These are phyloP conservation scores for Phytophthora pluvialis DNA, from an alignment of 352 stramenopile genomes.

Conservation along the genomic window DNA sequence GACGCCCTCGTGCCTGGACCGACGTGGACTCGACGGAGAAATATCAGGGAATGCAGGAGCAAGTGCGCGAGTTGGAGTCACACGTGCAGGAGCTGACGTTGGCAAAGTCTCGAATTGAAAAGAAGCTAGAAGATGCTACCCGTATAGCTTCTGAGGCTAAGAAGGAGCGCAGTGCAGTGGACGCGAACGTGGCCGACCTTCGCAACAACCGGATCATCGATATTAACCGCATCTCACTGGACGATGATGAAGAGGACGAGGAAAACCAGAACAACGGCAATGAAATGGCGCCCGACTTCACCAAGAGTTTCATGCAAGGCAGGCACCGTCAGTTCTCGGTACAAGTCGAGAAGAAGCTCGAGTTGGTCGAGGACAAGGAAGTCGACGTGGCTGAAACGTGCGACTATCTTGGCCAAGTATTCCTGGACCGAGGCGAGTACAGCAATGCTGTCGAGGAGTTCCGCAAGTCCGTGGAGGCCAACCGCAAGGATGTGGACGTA, in stretches of 20 bases:
- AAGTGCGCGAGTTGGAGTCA: constrained; percentile 71
- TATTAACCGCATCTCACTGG: constrained; percentile 67
- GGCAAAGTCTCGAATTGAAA: constrained; percentile 59
- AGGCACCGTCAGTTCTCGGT: constrained; percentile 31
- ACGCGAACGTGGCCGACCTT: constrained; percentile 50
- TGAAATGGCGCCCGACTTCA: constrained; percentile 25
- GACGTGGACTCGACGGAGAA: constrained; percentile 64
- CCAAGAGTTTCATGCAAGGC: constrained; percentile 23
- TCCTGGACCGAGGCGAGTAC: constrained; percentile 73
- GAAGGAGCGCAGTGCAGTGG: constrained; percentile 47
- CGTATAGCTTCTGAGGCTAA: constrained; percentile 34
- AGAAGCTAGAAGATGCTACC: constrained; percentile 51
- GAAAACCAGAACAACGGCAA: constrained; percentile 40
- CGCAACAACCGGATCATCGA: constrained; percentile 72
- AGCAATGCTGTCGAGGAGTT: constrained; percentile 65
- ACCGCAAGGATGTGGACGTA: constrained; percentile 70
- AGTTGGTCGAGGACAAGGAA: constrained; percentile 52
- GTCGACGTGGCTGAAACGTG: constrained; percentile 73
- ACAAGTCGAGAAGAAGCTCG: constrained; percentile 41
- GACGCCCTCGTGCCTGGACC: constrained; percentile 67
- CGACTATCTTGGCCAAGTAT: constrained; percentile 75
- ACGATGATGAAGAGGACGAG: constrained; percentile 54
- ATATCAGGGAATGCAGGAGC: constrained; percentile 66
- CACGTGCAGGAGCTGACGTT: constrained; percentile 70
- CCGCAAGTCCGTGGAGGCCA: constrained; percentile 70